These are phyloP conservation scores for Neophaeococcomyces mojaviensis DNA, from an alignment of 2,329 filamentous ascomycete species.

Conservation along the genomic window DNA sequence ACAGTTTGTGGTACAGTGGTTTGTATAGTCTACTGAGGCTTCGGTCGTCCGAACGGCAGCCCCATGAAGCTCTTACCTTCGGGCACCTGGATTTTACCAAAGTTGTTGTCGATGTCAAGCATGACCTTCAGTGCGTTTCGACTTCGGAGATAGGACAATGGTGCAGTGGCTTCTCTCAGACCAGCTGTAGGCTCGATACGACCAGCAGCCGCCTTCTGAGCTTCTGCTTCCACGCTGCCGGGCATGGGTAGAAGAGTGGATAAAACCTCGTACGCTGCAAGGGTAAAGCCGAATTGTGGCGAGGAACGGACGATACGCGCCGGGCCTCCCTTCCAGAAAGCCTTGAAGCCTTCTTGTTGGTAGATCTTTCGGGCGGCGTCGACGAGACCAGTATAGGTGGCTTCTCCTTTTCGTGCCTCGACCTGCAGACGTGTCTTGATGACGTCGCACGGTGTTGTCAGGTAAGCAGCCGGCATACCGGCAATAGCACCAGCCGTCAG, in stretches of 20 bases:
- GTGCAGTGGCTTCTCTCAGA: slow-evolving; percentile 56
- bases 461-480: slow-evolving; percentile 84
- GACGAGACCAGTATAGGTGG: slow-evolving; percentile 74
- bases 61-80: slow-evolving; percentile 21
- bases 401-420: slow-evolving; percentile 91
- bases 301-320: slow-evolving; percentile 92
- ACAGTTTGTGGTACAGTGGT: no score
- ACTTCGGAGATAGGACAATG: slow-evolving; percentile 62
- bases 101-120: slow-evolving; percentile 86
- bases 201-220: slow-evolving; percentile 43
- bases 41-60: slow-evolving; percentile 7
- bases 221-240: slow-evolving; percentile 48
- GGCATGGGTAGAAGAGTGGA: slow-evolving; percentile 75
- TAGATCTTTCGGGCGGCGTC: slow-evolving; percentile 78
- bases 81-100: slow-evolving; percentile 64
- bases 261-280: slow-evolving; percentile 88
- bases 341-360: slow-evolving; percentile 85
- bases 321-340: slow-evolving; percentile 97
- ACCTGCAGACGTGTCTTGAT: slow-evolving; percentile 99
- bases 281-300: slow-evolving; percentile 95
- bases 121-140: slow-evolving; percentile 93
- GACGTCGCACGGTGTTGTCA: slow-evolving; percentile 95
- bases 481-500: slow-evolving; percentile 91
- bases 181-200: slow-evolving; percentile 57
- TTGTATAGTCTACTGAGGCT: neutral